Percentiles rank a stretch among this genome's conserved stretches.
Evolutionary conservation across 2,329 filamentous ascomycete genomes (phyloP).

Genomic region (Neopestalotiopsis rosae): DNA sequence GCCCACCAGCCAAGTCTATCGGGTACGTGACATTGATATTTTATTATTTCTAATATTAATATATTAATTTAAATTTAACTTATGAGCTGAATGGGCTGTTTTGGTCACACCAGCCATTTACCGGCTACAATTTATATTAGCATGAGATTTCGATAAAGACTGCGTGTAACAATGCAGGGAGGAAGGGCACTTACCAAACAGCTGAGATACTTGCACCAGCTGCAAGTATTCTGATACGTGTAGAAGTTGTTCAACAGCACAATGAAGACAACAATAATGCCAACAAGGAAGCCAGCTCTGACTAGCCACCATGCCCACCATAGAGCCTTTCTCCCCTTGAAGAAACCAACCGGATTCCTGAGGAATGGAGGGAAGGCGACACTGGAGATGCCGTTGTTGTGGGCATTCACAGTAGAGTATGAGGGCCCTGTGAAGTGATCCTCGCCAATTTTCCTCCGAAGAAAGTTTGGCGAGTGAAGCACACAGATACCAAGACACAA

Average conservation of each 20-base stretch:
- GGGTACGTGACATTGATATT: background rate
- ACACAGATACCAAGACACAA: constrained; percentile 85
- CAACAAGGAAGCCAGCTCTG: constrained; percentile 76
- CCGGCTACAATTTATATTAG: constrained; percentile 28
- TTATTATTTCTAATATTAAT: background rate
- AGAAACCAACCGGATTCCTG: constrained; percentile 76
- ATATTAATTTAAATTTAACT: background rate
- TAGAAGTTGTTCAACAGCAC: constrained; percentile 93
- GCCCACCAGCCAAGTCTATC: too few species aligned
- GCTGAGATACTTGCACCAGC: constrained; percentile 94
- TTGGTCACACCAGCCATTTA: constrained; percentile 39
- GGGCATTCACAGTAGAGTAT: constrained; percentile 70
- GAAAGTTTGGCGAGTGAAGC: constrained; percentile 82
- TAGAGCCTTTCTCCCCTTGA: constrained; percentile 87
- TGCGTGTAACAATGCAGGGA: background rate
- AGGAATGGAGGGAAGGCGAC: constrained; percentile 59
- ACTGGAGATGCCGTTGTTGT: constrained; percentile 43
- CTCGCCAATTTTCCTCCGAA: constrained; percentile 75
- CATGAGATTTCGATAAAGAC: background rate
- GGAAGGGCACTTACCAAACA: constrained; percentile 74
- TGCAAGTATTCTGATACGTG: constrained; percentile 74
- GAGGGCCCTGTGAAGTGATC: constrained; percentile 58
- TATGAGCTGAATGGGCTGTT: constrained; percentile 21
- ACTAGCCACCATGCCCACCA: constrained; percentile 99
- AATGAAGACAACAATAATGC: constrained; percentile 85